These are phyloP conservation scores for Pestalotiopsis sp. DNA, from an alignment of 2,329 filamentous ascomycete species.

Conservation along the genomic window DNA sequence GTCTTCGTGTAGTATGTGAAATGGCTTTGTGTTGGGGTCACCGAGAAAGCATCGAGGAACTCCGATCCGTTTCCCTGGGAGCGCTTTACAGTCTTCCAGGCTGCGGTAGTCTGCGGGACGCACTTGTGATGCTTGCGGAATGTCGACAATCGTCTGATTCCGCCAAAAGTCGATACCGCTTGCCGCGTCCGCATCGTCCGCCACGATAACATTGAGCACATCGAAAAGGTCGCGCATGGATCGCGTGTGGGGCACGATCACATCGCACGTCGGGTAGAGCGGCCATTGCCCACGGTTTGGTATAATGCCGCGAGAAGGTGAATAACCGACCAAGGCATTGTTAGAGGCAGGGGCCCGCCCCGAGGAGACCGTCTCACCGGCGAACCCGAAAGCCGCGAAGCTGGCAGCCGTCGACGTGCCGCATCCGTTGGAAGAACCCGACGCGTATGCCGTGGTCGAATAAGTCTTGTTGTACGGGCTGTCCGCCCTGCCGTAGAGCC, in stretches of 20 bases:
- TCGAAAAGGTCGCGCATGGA: slow-evolving; percentile 52
- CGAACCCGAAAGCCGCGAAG: slow-evolving; percentile 56
- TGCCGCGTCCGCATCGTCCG: slow-evolving; percentile 35
- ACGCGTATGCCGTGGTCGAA: slow-evolving; percentile 56
- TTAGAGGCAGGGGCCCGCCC: slow-evolving; percentile 60
- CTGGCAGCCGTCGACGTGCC: slow-evolving; percentile 52
- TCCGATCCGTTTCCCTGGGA: background rate
- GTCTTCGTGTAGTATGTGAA: background rate
- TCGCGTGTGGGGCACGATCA: slow-evolving; percentile 54
- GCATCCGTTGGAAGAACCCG: slow-evolving; percentile 61
- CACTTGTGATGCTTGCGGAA: background rate
- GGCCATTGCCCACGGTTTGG: slow-evolving; percentile 57
- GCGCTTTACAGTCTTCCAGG: background rate
- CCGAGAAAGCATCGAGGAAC: background rate
- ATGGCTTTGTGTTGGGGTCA: too few species aligned
- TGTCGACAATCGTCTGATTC: background rate
- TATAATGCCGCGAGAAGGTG: slow-evolving; percentile 55
- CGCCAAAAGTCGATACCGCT: slow-evolving; percentile 1
- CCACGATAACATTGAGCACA: slow-evolving; percentile 50
- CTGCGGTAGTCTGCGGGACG: background rate
- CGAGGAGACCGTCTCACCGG: slow-evolving; percentile 58
- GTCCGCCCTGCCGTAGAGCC: slow-evolving; percentile 58
- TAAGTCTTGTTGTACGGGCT: slow-evolving; percentile 58
- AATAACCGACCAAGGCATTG: slow-evolving; percentile 58
- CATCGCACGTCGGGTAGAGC: slow-evolving; percentile 59